A percentile compares a stretch with the other conserved stretches of the same genome.
Conservation (phyloP, 140 eudicot species). For the Bidens hawaiensis region DNA sequence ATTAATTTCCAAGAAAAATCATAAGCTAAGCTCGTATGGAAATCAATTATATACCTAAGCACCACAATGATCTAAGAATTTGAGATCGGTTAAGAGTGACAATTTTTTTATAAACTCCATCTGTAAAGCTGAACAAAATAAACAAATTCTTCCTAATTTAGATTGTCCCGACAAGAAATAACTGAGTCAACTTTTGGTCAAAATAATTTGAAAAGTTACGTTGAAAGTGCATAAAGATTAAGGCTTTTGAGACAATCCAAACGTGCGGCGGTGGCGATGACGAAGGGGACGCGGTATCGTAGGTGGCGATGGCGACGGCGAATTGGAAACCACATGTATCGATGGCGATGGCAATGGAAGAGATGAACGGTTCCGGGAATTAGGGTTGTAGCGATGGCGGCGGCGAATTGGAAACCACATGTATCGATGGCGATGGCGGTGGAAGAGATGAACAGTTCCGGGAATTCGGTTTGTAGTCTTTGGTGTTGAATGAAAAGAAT, state of each 20-base stretch:
- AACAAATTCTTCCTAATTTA: conserved; percentile 16
- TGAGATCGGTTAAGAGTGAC: conserved; percentile 50
- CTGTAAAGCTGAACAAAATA: conserved; percentile 67
- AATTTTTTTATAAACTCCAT: conserved; percentile 66
- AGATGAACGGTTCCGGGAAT: too few relatives aligned
- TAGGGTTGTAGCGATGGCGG: too few relatives aligned
- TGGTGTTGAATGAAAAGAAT: too few relatives aligned
- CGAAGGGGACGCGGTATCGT: too few relatives aligned
- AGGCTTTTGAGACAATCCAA: conserved; percentile 59
- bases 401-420: too few relatives aligned
- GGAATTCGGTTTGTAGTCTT: too few relatives aligned
- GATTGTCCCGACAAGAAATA: not conserved
- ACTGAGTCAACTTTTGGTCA: not conserved
- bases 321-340: too few relatives aligned
- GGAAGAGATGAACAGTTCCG: too few relatives aligned
- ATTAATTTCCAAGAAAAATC: not conserved
- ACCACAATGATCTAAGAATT: conserved; percentile 94
- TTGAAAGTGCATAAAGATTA: conserved; percentile 86
- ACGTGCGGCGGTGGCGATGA: too few relatives aligned
- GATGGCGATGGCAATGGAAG: too few relatives aligned
- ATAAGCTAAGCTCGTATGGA: not conserved
- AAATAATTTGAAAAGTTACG: conserved; percentile 38
- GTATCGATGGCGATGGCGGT: too few relatives aligned
- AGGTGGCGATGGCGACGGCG: too few relatives aligned
- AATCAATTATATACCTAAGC: conserved; percentile 69